Base-by-base conservation (phyloP, 2,329 filamentous ascomycete genomes). In the Escovopsis weberi region DNA sequence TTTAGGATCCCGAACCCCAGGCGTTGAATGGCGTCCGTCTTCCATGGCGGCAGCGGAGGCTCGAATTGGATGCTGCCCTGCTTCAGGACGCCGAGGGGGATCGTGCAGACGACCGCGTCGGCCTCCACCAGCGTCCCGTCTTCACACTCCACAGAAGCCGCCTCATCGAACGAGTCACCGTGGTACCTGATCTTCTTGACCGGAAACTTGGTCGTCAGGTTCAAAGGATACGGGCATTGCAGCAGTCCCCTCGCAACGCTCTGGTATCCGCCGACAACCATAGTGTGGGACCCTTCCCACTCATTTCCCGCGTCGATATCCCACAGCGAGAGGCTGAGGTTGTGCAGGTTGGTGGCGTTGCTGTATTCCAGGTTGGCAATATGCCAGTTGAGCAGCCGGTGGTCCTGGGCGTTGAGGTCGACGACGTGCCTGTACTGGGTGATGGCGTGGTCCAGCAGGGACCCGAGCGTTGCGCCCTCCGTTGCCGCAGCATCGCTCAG, bases 281-380 rank as follows among this genome's bases (percentile, higher is more conserved):
- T 89, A 1, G 85, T 86, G 58, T 98, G 93, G 47, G 84, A 80
- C 6, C 91, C 91, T 59, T 95, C 88, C 66, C 94, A 98, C 57
- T 98, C 91, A 53, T 98, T 95, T 1, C 91, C 91, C 40, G 88
- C 87, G 56, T 98, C 93, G 54, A 98, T 87, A 60, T 98, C 93
- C 85, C 93, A 96, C 0, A 88, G 81, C 7, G 81, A 78, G 12
- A 98, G 74, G 59, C 89, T 96, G 15, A 98, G 74, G 48, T 83
- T 82, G 50, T 83, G 80, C 43, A 94, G 78, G 50, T 87, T 93
- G 2, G 80, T 85, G 2, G 91, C 91, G 59, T 96, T 98, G 48
- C 89, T 93, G 57, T 98, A 98, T 61, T 98, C 91, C 12, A 98
- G 72, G 56, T 98, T 98, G 50, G 93, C 93, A 59, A 95, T 83